These are phyloP conservation scores for Dictyostelium gargantuum DNA, from an alignment of 208 protist species.

Conservation along the genomic window DNA sequence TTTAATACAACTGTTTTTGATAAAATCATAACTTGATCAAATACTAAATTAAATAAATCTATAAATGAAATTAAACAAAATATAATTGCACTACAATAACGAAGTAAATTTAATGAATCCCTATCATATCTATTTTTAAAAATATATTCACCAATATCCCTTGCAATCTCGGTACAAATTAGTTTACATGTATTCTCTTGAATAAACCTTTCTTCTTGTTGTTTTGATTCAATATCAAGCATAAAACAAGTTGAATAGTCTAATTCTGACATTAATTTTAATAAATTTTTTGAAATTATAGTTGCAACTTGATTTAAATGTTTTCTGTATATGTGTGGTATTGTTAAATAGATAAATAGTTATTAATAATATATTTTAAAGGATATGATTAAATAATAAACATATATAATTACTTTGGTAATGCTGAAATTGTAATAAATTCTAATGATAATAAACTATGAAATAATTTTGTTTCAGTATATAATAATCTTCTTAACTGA, in stretches of 20 bases:
- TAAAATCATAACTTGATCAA: neutral
- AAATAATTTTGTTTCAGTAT: neutral
- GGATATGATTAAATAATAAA: too few species aligned
- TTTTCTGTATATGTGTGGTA: too few species aligned
- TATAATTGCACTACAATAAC: neutral
- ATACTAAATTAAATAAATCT: neutral
- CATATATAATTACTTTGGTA: neutral
- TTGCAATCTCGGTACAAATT: neutral
- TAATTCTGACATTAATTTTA: neutral
- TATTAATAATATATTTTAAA: too few species aligned
- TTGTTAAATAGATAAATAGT: too few species aligned
- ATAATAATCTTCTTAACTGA: neutral
- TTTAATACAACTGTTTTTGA: neutral
- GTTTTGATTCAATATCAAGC: neutral
- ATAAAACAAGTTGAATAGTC: neutral
- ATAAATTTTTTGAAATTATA: neutral
- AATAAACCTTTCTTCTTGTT: neutral
- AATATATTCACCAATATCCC: neutral
- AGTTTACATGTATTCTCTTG: neutral
- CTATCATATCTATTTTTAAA: neutral
- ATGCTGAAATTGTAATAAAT: neutral
- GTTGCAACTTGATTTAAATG: neutral
- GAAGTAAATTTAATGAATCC: neutral
- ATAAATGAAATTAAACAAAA: constrained; percentile 10
- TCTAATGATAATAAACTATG: neutral